Percentiles rank a stretch among this genome's conserved stretches.
These are phyloP conservation scores for Pleurotus sapidus DNA, from an alignment of 768 basidiomycete species.

Conservation along the genomic window DNA sequence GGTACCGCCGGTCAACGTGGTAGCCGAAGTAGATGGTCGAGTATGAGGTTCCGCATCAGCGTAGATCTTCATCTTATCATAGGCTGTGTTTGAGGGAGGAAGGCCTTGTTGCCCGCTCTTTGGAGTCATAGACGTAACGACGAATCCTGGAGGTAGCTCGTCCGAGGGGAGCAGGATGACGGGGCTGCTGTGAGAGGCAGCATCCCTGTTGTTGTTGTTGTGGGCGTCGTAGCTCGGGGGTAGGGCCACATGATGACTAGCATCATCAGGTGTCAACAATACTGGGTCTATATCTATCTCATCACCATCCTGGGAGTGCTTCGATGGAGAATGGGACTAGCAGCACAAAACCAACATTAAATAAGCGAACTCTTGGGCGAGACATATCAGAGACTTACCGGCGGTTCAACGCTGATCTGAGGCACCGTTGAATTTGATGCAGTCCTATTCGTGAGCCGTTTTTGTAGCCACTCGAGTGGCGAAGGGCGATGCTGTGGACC, in stretches of 20 bases:
- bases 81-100: neutral
- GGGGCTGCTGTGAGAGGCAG: neutral
- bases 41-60: neutral
- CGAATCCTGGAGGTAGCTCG: neutral
- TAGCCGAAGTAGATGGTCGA: neutral
- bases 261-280: slow-evolving; percentile 1
- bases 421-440: neutral
- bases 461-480: slow-evolving; percentile 1
- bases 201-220: neutral
- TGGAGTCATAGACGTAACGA: neutral
- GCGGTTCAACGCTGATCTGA: slow-evolving; percentile 3
- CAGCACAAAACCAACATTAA: neutral
- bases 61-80: neutral
- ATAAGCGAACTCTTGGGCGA: neutral
- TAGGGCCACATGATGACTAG: neutral
- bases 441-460: neutral
- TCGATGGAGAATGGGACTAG: neutral
- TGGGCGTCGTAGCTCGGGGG: neutral
- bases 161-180: neutral
- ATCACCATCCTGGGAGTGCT: neutral
- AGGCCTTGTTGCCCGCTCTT: neutral
- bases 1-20: neutral
- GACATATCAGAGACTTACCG: neutral
- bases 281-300: neutral
- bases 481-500: neutral